These are phyloP conservation scores for Glycine tomentella DNA, from an alignment of 306 rosid genomes.

Conservation along the genomic window DNA sequence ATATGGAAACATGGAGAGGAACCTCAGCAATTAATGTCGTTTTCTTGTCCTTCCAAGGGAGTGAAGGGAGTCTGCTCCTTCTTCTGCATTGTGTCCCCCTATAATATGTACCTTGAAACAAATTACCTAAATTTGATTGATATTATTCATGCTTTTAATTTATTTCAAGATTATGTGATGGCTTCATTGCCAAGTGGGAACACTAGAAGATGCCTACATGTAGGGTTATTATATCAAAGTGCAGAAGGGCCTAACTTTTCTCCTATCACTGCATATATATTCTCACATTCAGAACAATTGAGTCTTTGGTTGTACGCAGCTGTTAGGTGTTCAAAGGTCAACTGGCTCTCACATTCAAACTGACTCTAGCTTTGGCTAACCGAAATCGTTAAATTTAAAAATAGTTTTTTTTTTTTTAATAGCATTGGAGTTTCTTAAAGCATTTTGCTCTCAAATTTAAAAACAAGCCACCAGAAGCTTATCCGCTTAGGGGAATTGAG, in stretches of 20 bases:
- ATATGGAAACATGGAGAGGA: background rate
- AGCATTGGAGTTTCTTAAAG: background rate
- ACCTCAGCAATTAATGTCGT: background rate
- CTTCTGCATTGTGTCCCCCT: background rate
- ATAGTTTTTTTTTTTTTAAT: too few species aligned
- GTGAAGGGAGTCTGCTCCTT: background rate
- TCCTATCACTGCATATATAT: background rate
- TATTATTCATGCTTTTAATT: background rate
- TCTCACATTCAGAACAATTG: conserved; percentile 41
- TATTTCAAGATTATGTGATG: too few species aligned
- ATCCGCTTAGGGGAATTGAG: conserved; percentile 3
- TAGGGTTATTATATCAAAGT: conserved; percentile 37
- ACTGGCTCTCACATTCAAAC: conserved; percentile 19
- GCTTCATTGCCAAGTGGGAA: conserved; percentile 50
- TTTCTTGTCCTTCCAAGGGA: background rate
- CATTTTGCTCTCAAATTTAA: conserved; percentile 29
- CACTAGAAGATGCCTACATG: conserved; percentile 46
- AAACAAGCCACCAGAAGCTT: conserved; percentile 7
- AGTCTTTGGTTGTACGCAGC: conserved; percentile 28
- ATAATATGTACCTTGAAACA: background rate
- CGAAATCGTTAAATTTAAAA: too few species aligned
- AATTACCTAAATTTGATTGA: conserved; percentile 7
- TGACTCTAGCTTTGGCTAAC: conserved; percentile 21
- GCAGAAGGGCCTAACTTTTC: conserved; percentile 58
- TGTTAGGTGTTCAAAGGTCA: conserved; percentile 28